Conservation (phyloP, 495 filamentous ascomycete species). For the Aspergillus heteromorphus region DNA sequence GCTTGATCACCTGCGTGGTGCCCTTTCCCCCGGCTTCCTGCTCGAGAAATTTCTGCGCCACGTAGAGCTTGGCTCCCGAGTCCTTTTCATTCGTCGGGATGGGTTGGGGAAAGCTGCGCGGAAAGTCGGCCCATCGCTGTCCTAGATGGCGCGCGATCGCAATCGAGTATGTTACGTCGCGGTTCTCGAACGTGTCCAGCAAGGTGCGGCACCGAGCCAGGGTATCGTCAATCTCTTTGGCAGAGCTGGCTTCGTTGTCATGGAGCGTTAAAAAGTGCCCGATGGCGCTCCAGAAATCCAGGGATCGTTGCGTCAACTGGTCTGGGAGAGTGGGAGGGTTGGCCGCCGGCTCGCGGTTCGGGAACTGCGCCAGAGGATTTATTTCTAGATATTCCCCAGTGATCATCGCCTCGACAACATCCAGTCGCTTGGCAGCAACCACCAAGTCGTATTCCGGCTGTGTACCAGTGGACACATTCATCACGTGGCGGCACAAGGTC, state of each 20-base stretch:
- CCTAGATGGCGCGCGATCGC: constrained; percentile 72
- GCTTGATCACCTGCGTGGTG: constrained; percentile 76
- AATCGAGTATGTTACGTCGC: constrained; percentile 89
- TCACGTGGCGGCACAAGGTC: constrained; percentile 41
- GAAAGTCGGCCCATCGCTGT: constrained; percentile 59
- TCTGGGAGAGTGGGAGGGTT: constrained; percentile 39
- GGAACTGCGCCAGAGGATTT: constrained; percentile 50
- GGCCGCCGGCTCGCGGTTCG: constrained; percentile 33
- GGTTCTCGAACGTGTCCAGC: constrained; percentile 74
- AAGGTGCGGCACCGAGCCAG: constrained; percentile 58
- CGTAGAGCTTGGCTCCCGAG: constrained; percentile 63
- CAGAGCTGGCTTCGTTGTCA: constrained; percentile 54
- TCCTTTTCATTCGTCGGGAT: constrained; percentile 65
- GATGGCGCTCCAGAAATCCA: constrained; percentile 77
- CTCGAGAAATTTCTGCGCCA: constrained; percentile 78
- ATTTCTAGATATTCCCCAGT: constrained; percentile 58
- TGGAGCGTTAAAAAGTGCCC: constrained; percentile 65
- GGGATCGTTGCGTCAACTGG: constrained; percentile 53
- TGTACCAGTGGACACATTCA: constrained; percentile 32
- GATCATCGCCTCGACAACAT: constrained; percentile 69
- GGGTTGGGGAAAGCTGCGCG: constrained; percentile 51
- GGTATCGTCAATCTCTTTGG: constrained; percentile 58
- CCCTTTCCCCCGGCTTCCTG: constrained; percentile 64
- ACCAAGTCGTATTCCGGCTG: constrained; percentile 50
- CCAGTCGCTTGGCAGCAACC: constrained; percentile 59